Evolutionary conservation across 805 yeast genomes (phyloP).

Genomic region (Ogataea methylovora): DNA sequence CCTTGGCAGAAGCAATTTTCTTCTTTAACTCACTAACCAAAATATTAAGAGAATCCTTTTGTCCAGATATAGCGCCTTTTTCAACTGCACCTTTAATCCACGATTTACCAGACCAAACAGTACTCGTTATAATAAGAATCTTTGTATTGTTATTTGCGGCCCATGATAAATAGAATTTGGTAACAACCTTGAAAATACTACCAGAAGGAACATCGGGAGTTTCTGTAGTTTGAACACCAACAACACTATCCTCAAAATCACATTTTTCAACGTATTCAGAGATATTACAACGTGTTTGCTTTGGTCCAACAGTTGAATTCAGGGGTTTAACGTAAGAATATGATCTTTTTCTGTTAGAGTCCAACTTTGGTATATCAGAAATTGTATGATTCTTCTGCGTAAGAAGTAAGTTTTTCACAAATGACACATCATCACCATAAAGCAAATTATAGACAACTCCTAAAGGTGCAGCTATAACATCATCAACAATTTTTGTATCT

Average conservation of each 20-base stretch:
- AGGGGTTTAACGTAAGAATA: slow-evolving; percentile 60
- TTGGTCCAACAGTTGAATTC: slow-evolving; percentile 66
- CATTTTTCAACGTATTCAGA: slow-evolving; percentile 48
- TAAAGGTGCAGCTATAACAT: slow-evolving; percentile 50
- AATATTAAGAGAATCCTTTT: slow-evolving; percentile 47
- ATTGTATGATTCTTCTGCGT: slow-evolving; percentile 62
- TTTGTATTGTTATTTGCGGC: slow-evolving; percentile 47
- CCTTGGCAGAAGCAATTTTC: slow-evolving; percentile 19
- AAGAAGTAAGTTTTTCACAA: slow-evolving; percentile 36
- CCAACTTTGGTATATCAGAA: slow-evolving; percentile 37
- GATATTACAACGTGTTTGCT: slow-evolving; percentile 61
- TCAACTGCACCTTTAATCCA: slow-evolving; percentile 77
- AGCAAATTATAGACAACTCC: slow-evolving; percentile 53
- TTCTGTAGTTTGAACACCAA: slow-evolving; percentile 48
- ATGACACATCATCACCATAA: slow-evolving; percentile 52
- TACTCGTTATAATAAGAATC: slow-evolving; percentile 42
- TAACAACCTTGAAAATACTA: slow-evolving; percentile 52
- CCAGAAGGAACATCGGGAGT: slow-evolving; percentile 88
- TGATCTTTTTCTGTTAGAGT: slow-evolving; percentile 30
- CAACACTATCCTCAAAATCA: slow-evolving; percentile 40
- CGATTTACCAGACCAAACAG: slow-evolving; percentile 69
- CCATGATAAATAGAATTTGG: slow-evolving; percentile 57
- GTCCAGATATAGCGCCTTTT: slow-evolving; percentile 67
- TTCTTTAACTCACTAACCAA: slow-evolving; percentile 40
- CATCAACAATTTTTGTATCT: slow-evolving; percentile 52